Percentiles rank a stretch among this genome's conserved stretches.
These are phyloP conservation scores for Fistulinella staudtii DNA, from an alignment of 1,284 basidiomycete species.

Conservation along the genomic window DNA sequence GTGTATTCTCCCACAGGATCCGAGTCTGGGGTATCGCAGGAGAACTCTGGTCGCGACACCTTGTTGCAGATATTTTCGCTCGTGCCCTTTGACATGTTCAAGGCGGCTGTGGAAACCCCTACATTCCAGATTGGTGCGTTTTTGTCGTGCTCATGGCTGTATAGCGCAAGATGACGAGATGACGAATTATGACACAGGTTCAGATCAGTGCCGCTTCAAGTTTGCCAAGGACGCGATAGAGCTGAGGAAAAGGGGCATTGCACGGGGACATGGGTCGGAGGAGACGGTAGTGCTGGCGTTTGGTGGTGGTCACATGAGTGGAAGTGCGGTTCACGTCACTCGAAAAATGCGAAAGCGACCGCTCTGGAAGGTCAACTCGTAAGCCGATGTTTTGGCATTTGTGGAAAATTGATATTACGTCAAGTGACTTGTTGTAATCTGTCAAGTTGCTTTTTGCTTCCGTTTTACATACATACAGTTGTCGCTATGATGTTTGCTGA, in stretches of 20 bases:
- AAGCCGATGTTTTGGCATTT: constrained; percentile 16
- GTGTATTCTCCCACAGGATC: constrained; percentile 38
- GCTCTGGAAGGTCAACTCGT: constrained; percentile 82
- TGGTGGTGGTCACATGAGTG: constrained; percentile 62
- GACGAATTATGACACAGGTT: constrained; percentile 42
- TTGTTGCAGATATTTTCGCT: constrained; percentile 69
- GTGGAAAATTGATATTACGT: constrained; percentile 27
- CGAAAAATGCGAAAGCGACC: constrained; percentile 79
- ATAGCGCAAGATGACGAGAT: constrained; percentile 6
- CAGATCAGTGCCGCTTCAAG: constrained; percentile 81
- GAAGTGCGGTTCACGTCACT: constrained; percentile 79
- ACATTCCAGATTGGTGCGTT: constrained; percentile 70
- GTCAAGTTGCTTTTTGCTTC: constrained; percentile 17
- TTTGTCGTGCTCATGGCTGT: constrained; percentile 11
- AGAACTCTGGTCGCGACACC: constrained; percentile 53
- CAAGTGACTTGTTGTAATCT: constrained; percentile 16
- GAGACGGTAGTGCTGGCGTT: constrained; percentile 87
- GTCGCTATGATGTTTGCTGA: constrained; percentile 13
- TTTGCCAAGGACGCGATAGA: constrained; percentile 88
- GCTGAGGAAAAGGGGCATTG: constrained; percentile 64
- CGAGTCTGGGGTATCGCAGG: constrained; percentile 37
- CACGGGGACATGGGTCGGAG: constrained; percentile 59
- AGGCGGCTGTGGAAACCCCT: constrained; percentile 71
- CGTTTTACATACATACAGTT: constrained; percentile 12
- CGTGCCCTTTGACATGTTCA: constrained; percentile 79